A percentile compares a stretch with the other conserved stretches of the same genome.
Evolutionary conservation across 2,329 filamentous ascomycete genomes (phyloP).

Genomic region (Capronia epimyces): DNA sequence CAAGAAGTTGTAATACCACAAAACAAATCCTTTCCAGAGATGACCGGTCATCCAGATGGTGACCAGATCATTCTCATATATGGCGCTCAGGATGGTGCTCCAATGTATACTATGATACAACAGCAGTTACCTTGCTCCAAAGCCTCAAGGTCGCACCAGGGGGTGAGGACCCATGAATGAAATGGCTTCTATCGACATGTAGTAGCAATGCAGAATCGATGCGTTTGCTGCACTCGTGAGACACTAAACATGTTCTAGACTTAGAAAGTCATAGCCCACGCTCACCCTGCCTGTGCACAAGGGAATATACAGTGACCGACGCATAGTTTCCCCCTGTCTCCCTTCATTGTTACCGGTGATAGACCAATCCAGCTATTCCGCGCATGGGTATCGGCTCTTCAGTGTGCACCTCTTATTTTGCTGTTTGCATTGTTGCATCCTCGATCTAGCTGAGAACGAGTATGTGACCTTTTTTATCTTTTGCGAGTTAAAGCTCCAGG

Average conservation of each 20-base stretch:
- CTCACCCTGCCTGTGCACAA: neutral
- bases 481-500: no score
- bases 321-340: neutral
- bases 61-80: conserved; percentile 16
- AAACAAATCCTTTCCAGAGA: conserved; percentile 11
- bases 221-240: conserved; percentile 6
- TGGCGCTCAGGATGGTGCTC: conserved; percentile 24
- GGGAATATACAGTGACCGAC: no score
- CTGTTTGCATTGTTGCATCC: no score
- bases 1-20: conserved; percentile 41
- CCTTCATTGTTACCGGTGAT: no score
- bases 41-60: conserved; percentile 1
- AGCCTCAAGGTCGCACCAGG: neutral
- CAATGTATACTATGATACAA: conserved; percentile 20
- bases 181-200: conserved; percentile 16
- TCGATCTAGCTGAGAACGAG: no score
- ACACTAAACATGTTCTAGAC: neutral
- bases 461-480: no score
- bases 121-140: conserved; percentile 9
- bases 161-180: neutral
- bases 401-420: no score
- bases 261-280: neutral
- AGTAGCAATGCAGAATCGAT: conserved; percentile 16
- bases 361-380: no score
- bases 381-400: no score